A percentile compares a stretch with the other conserved stretches of the same genome.
Evolutionary conservation across 306 rosid genomes (phyloP).

Genomic region (Cicer chorassanicum): DNA sequence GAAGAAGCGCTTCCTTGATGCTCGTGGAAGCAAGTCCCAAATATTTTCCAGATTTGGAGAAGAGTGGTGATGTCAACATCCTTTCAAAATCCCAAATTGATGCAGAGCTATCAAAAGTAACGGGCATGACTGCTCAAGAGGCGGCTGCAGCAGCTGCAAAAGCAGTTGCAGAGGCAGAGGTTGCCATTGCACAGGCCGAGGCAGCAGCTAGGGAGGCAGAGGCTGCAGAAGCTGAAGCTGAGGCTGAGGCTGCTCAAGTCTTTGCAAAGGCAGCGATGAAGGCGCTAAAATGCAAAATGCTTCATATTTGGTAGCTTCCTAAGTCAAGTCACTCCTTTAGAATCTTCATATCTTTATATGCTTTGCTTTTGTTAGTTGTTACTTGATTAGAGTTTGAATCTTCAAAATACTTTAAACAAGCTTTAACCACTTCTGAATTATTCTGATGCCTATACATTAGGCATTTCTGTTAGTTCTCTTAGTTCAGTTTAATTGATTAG

Average conservation of each 20-base stretch:
- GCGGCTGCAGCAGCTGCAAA: slow-evolving; percentile 85
- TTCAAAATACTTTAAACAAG: not conserved
- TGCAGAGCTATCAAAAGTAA: slow-evolving; percentile 65
- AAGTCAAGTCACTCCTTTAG: not conserved
- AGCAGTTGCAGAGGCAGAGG: slow-evolving; percentile 95
- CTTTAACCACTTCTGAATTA: slow-evolving; percentile 7
- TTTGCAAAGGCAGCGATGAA: slow-evolving; percentile 90
- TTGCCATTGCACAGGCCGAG: slow-evolving; percentile 87
- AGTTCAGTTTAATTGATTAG: slow-evolving; percentile 1
- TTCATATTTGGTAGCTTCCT: slow-evolving; percentile 58
- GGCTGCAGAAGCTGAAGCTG: slow-evolving; percentile 96
- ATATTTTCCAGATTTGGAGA: slow-evolving; percentile 57
- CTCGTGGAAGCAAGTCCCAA: slow-evolving; percentile 57
- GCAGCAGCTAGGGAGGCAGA: slow-evolving; percentile 91
- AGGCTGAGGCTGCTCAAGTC: slow-evolving; percentile 93
- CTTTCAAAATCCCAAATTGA: slow-evolving; percentile 71
- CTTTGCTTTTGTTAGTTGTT: slow-evolving; percentile 24
- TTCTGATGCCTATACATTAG: slow-evolving; percentile 21
- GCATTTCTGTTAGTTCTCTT: slow-evolving; percentile 1
- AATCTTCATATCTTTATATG: slow-evolving; percentile 22
- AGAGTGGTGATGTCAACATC: slow-evolving; percentile 56
- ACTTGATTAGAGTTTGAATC: slow-evolving; percentile 27
- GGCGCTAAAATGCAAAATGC: slow-evolving; percentile 74
- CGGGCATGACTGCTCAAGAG: slow-evolving; percentile 79
- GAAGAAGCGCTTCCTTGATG: slow-evolving; percentile 59